These are phyloP conservation scores for Kodamaea hsintzibuensis DNA, from an alignment of 805 yeast genomes.

Conservation along the genomic window DNA sequence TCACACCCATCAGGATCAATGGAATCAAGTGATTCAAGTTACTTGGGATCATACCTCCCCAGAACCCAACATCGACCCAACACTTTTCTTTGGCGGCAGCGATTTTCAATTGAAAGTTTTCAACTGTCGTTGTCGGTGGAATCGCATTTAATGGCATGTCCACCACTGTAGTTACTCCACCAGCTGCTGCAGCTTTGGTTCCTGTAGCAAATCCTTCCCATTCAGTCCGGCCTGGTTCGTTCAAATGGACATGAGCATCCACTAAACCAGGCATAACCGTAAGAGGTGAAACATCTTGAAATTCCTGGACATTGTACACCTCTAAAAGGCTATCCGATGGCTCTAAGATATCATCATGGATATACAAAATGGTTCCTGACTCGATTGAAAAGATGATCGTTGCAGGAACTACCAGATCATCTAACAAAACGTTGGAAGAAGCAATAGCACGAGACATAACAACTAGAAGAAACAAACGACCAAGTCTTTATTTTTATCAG, in stretches of 20 bases:
- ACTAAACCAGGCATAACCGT: slow-evolving; percentile 86
- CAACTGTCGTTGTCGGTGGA: slow-evolving; percentile 89
- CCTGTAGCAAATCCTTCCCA: slow-evolving; percentile 99
- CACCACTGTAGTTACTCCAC: slow-evolving; percentile 93
- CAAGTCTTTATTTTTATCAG: background rate
- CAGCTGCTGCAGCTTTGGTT: slow-evolving; percentile 90
- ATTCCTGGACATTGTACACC: slow-evolving; percentile 45
- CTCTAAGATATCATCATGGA: slow-evolving; percentile 37
- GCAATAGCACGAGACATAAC: slow-evolving; percentile 62
- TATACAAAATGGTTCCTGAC: slow-evolving; percentile 54
- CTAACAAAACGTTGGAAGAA: slow-evolving; percentile 57
- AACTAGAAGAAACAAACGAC: background rate
- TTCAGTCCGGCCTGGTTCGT: slow-evolving; percentile 97
- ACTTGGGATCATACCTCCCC: slow-evolving; percentile 93
- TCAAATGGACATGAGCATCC: slow-evolving; percentile 91
- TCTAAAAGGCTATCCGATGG: slow-evolving; percentile 41
- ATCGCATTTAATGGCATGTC: slow-evolving; percentile 97
- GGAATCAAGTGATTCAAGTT: slow-evolving; percentile 72
- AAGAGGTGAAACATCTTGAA: slow-evolving; percentile 59
- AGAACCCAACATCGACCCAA: slow-evolving; percentile 93
- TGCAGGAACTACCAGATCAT: slow-evolving; percentile 51
- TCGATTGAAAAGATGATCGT: slow-evolving; percentile 60
- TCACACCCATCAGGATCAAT: slow-evolving; percentile 78
- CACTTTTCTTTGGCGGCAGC: slow-evolving; percentile 77
- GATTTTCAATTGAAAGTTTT: slow-evolving; percentile 71